These are phyloP conservation scores for Niebla homalea DNA, from an alignment of 495 filamentous ascomycete genomes.

Conservation along the genomic window DNA sequence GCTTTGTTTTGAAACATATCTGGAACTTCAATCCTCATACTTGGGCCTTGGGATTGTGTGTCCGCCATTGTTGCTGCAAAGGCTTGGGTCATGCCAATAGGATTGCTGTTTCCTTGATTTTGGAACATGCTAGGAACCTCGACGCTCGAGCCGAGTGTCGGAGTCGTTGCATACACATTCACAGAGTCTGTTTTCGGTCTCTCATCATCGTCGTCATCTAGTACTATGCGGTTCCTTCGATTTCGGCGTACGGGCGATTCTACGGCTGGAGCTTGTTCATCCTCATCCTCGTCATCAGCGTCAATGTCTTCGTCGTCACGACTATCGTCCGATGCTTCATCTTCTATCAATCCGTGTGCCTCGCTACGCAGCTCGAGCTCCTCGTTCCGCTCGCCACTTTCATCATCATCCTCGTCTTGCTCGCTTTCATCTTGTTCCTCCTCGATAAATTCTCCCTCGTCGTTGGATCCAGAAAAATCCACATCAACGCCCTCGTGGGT, in stretches of 20 bases:
- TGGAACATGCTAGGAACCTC: slow-evolving; percentile 4
- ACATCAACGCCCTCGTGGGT: slow-evolving; percentile 41
- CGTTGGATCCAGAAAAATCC: slow-evolving; percentile 38
- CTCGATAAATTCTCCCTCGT: slow-evolving; percentile 22
- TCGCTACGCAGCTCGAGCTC: slow-evolving; percentile 5
- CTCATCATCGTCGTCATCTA: slow-evolving; percentile 42
- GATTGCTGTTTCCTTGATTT: slow-evolving; percentile 8
- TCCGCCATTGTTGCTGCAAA: slow-evolving; percentile 81
- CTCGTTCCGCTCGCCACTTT: slow-evolving; percentile 26
- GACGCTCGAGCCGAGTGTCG: slow-evolving; percentile 18
- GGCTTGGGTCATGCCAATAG: slow-evolving; percentile 76
- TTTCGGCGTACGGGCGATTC: slow-evolving; percentile 15
- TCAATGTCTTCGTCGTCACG: slow-evolving; percentile 22
- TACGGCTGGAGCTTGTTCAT: slow-evolving; percentile 28
- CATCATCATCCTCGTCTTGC: slow-evolving; percentile 35
- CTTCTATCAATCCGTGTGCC: slow-evolving; percentile 20
- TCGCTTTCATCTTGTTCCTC: slow-evolving; percentile 27
- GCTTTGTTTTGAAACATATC: not conserved
- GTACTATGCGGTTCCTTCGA: slow-evolving; percentile 28
- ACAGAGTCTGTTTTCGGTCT: slow-evolving; percentile 16
- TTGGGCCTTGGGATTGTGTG: slow-evolving; percentile 23
- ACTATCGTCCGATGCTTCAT: slow-evolving; percentile 23
- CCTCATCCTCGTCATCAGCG: slow-evolving; percentile 26
- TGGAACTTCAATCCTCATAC: slow-evolving; percentile 3
- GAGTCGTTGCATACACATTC: slow-evolving; percentile 10